Percentiles rank a stretch among this genome's conserved stretches.
These are phyloP conservation scores for Pseudofabraea citricarpa DNA, from an alignment of 2,329 filamentous ascomycete genomes.

Conservation along the genomic window DNA sequence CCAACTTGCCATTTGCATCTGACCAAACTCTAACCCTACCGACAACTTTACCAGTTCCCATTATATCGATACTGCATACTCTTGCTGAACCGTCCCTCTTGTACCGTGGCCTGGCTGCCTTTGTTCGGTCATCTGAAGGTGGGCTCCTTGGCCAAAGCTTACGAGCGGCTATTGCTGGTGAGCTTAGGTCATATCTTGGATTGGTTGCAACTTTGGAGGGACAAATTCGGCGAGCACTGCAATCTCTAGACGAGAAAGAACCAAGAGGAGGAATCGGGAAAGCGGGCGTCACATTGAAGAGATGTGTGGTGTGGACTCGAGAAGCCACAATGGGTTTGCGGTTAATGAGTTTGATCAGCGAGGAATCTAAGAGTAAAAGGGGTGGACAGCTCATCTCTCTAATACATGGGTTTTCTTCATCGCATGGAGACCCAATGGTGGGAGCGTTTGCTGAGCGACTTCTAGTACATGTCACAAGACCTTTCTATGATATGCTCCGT, in stretches of 20 bases:
- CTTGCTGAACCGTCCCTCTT: slow-evolving; percentile 91
- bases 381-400: slow-evolving; percentile 91
- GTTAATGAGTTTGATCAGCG: slow-evolving; percentile 89
- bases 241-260: slow-evolving; percentile 63
- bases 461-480: slow-evolving; percentile 78
- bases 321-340: slow-evolving; percentile 95
- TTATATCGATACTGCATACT: slow-evolving; percentile 82
- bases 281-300: slow-evolving; percentile 86
- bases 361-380: slow-evolving; percentile 78
- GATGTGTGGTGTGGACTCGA: slow-evolving; percentile 94
- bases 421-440: slow-evolving; percentile 92
- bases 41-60: slow-evolving; percentile 70
- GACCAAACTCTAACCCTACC: slow-evolving; percentile 71
- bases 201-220: slow-evolving; percentile 89
- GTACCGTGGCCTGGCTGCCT: slow-evolving; percentile 74
- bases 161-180: slow-evolving; percentile 76
- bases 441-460: slow-evolving; percentile 88
- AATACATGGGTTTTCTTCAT: slow-evolving; percentile 89
- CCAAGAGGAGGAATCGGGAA: slow-evolving; percentile 72
- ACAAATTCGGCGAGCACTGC: slow-evolving; percentile 80
- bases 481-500: slow-evolving; percentile 93
- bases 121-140: slow-evolving; percentile 74
- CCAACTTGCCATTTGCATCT: slow-evolving; percentile 71
- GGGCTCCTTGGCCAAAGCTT: slow-evolving; percentile 91
- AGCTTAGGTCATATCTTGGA: slow-evolving; percentile 84